Evolutionary conservation across 1,284 basidiomycete species (phyloP).

Genomic region (Vanrija humicola): DNA sequence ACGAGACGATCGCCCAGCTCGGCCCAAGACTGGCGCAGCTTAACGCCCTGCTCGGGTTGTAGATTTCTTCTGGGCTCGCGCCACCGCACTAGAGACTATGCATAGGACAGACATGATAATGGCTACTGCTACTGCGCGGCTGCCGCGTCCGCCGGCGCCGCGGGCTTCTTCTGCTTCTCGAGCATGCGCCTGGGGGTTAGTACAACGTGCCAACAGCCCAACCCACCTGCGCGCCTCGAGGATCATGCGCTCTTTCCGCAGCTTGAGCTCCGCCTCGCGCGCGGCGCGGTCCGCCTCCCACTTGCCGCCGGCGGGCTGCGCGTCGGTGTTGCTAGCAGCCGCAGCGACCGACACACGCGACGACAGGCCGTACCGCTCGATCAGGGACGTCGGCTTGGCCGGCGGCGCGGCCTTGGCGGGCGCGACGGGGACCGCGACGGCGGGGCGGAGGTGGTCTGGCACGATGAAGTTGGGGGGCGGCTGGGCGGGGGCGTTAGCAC

Average conservation of each 20-base stretch:
- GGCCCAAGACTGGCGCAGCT: conserved; percentile 59
- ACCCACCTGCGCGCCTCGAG: conserved; percentile 44
- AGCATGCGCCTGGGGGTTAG: conserved; percentile 29
- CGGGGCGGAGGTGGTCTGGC: conserved; percentile 14
- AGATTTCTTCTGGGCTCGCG: neutral
- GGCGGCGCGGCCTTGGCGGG: conserved; percentile 7
- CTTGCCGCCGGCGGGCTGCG: conserved; percentile 10
- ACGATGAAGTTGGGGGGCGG: conserved; percentile 11
- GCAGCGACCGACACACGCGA: conserved; percentile 15
- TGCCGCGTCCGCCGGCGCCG: conserved; percentile 7
- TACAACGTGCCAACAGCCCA: neutral
- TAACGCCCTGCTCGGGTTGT: conserved; percentile 39
- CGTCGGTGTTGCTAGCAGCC: neutral
- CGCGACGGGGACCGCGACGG: neutral
- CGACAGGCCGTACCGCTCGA: conserved; percentile 37
- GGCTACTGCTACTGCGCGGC: conserved; percentile 9
- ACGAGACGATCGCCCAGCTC: conserved; percentile 59
- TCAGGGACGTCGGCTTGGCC: conserved; percentile 23
- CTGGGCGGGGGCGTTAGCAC: neutral
- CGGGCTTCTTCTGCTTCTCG: conserved; percentile 40
- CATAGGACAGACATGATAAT: conserved; percentile 1
- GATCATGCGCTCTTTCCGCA: conserved; percentile 46
- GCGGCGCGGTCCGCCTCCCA: conserved; percentile 44
- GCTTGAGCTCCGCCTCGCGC: conserved; percentile 37
- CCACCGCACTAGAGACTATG: neutral